Evolutionary conservation across 345 rosid genomes (phyloP).

Genomic region (Erysimum cheiranthoides): DNA sequence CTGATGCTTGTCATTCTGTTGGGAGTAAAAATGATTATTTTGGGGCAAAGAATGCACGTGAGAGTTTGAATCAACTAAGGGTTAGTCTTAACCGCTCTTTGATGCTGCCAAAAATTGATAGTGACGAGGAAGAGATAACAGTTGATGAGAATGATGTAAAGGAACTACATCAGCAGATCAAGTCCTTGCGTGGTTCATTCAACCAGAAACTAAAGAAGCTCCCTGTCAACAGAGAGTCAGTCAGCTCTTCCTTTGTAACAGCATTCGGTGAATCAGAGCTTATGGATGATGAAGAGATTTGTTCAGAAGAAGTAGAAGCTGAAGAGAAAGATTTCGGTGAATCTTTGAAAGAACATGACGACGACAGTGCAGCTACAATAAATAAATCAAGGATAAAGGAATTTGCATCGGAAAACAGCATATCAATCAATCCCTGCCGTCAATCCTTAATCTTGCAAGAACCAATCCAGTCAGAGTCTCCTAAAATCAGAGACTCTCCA

Average conservation of each 20-base stretch:
- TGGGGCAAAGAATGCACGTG: slow-evolving; percentile 64
- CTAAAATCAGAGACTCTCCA: slow-evolving; percentile 68
- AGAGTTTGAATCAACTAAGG: slow-evolving; percentile 84
- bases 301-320: slow-evolving; percentile 54
- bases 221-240: slow-evolving; percentile 56
- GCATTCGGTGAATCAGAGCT: slow-evolving; percentile 71
- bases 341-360: slow-evolving; percentile 43
- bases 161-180: slow-evolving; percentile 71
- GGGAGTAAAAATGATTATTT: slow-evolving; percentile 59
- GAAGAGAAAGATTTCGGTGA: slow-evolving; percentile 56
- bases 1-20: slow-evolving; percentile 54
- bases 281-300: slow-evolving; percentile 66
- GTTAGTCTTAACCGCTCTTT: slow-evolving; percentile 94
- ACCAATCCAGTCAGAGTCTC: slow-evolving; percentile 86
- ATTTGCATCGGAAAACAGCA: slow-evolving; percentile 53
- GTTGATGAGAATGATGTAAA: slow-evolving; percentile 75
- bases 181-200: slow-evolving; percentile 58
- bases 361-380: slow-evolving; percentile 43
- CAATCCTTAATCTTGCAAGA: slow-evolving; percentile 72
- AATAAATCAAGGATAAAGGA: slow-evolving; percentile 47
- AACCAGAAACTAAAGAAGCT: slow-evolving; percentile 53
- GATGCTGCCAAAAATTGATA: slow-evolving; percentile 65
- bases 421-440: slow-evolving; percentile 61
- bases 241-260: slow-evolving; percentile 61
- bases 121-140: slow-evolving; percentile 66